These are phyloP conservation scores for Tulasnella sp. DNA, from an alignment of 768 basidiomycete genomes.

Conservation along the genomic window DNA sequence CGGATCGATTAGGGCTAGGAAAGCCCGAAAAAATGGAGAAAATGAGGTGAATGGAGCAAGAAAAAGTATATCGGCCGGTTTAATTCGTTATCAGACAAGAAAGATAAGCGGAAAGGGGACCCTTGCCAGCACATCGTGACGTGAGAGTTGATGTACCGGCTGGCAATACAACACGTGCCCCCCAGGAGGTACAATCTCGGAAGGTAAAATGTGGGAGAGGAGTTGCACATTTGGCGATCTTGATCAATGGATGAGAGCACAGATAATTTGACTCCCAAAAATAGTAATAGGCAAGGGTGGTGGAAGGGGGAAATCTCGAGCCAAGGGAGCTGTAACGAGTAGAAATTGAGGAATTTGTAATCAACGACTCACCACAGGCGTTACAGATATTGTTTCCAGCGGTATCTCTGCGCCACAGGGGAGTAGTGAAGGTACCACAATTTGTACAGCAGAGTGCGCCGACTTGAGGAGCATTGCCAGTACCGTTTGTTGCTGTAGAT, in stretches of 20 bases:
- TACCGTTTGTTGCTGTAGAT: not conserved
- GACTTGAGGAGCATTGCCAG: slow-evolving; percentile 30
- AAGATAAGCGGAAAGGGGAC: too few relatives aligned
- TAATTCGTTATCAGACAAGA: too few relatives aligned
- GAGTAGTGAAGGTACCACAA: slow-evolving; percentile 81
- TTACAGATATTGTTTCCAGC: slow-evolving; percentile 91
- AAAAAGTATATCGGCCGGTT: too few relatives aligned
- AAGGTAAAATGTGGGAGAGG: too few relatives aligned
- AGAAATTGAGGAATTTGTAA: not conserved
- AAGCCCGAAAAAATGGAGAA: not conserved
- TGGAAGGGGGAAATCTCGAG: not conserved
- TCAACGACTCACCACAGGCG: slow-evolving; percentile 65
- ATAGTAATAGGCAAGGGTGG: not conserved
- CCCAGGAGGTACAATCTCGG: too few relatives aligned
- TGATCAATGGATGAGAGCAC: too few relatives aligned
- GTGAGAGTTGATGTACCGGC: too few relatives aligned
- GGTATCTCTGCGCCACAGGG: slow-evolving; percentile 80
- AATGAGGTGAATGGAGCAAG: not conserved
- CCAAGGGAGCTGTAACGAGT: not conserved
- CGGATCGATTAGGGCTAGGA: not conserved
- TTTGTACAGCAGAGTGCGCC: slow-evolving; percentile 77
- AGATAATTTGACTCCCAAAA: too few relatives aligned
- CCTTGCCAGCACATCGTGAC: too few relatives aligned
- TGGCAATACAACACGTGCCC: too few relatives aligned
- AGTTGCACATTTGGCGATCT: too few relatives aligned